These are phyloP conservation scores for Pleodorina starrii DNA, from an alignment of 139 green algal species.

Conservation along the genomic window DNA sequence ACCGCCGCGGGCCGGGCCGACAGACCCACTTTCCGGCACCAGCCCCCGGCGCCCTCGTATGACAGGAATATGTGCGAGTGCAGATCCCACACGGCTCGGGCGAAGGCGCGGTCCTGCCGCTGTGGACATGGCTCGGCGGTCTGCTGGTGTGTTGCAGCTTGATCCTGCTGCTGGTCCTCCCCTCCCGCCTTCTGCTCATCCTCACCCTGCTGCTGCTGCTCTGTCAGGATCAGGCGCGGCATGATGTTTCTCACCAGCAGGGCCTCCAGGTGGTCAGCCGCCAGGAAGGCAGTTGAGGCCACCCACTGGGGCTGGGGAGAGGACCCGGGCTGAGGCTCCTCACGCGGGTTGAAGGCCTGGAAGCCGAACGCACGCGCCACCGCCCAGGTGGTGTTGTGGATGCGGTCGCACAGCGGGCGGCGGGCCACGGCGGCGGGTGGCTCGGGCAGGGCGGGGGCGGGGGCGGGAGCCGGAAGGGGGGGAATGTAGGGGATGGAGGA, in stretches of 20 bases:
- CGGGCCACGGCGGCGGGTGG: conserved; percentile 9
- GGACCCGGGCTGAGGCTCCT: neutral
- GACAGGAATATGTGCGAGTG: conserved; percentile 45
- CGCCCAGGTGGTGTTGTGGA: conserved; percentile 28
- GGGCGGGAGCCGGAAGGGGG: too few species aligned
- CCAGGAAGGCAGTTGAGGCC: conserved; percentile 49
- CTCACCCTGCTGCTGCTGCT: too few species aligned
- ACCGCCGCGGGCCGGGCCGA: neutral
- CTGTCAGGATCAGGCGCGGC: neutral
- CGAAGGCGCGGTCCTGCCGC: conserved; percentile 1
- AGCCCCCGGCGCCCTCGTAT: conserved; percentile 22
- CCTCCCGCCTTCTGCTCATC: too few species aligned
- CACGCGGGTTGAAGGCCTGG: conserved; percentile 50
- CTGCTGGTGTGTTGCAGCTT: too few species aligned
- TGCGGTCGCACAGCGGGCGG: conserved; percentile 13
- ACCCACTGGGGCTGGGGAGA: conserved; percentile 2
- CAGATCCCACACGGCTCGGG: conserved; percentile 33
- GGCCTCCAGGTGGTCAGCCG: conserved; percentile 41
- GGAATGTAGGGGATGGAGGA: too few species aligned
- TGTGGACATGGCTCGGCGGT: too few species aligned
- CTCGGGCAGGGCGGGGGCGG: conserved; percentile 35
- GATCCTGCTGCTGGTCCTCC: neutral
- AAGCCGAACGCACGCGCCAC: conserved; percentile 38
- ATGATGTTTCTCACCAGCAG: conserved; percentile 44
- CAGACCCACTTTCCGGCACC: conserved; percentile 23